Conservation (phyloP, 2,329 filamentous ascomycete species). For the Pestalotiopsis sp. region DNA sequence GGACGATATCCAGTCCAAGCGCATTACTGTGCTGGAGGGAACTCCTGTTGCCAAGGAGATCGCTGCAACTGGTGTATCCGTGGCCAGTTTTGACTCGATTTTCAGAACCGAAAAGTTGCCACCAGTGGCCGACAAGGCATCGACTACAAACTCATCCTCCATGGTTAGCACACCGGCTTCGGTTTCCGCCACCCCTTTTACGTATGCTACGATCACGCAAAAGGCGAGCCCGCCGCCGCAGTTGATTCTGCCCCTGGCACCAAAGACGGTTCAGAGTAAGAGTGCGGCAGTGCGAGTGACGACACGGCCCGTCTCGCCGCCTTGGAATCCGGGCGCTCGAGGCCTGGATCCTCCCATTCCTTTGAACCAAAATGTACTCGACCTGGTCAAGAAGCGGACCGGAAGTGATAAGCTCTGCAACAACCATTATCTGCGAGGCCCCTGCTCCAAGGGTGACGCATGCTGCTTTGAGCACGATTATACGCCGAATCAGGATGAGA, state of each 20-base stretch:
- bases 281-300: constrained; percentile 18
- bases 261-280: constrained; percentile 25
- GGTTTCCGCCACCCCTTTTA: constrained; percentile 22
- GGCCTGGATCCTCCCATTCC: constrained; percentile 57
- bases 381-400: constrained; percentile 59
- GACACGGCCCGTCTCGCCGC: constrained; percentile 32
- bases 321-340: constrained; percentile 58
- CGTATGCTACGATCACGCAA: constrained; percentile 46
- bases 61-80: constrained; percentile 46
- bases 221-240: constrained; percentile 46
- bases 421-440: constrained; percentile 62
- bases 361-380: constrained; percentile 48
- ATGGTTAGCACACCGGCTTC: constrained; percentile 23
- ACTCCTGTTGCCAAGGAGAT: constrained; percentile 54
- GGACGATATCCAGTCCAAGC: constrained; percentile 44
- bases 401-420: constrained; percentile 63
- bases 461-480: constrained; percentile 63
- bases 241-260: constrained; percentile 44
- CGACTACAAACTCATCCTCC: constrained; percentile 28
- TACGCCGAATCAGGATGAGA: constrained; percentile 55
- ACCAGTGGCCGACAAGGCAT: constrained; percentile 25
- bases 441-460: constrained; percentile 55
- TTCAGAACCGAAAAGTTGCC: constrained; percentile 60
- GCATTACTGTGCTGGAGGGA: constrained; percentile 59
- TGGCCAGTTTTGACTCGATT: constrained; percentile 50